phyloP scores from a whole-genome alignment of 1,284 basidiomycete species.

The Irpex rosettiformis region DNA sequence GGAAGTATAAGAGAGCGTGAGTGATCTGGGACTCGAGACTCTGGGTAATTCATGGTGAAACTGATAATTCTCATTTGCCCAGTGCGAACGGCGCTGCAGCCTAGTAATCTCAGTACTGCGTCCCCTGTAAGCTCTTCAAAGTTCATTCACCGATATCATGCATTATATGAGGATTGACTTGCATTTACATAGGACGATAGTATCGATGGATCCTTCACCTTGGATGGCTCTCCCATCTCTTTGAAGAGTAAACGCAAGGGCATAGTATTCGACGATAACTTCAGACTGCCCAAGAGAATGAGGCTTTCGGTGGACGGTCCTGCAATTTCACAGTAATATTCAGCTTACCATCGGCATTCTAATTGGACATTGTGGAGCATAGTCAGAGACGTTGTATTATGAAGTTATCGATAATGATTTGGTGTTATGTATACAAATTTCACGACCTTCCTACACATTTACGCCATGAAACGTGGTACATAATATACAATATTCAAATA shows the following conservation, averaged over 20 bases:
- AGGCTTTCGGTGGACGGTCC: background rate
- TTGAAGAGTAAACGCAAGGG: conserved; percentile 21
- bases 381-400: too few species aligned
- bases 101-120: background rate
- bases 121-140: background rate
- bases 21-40: background rate
- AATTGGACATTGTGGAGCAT: too few species aligned
- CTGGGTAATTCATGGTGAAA: background rate
- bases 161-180: background rate
- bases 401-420: too few species aligned
- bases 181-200: background rate
- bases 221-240: conserved; percentile 19
- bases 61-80: too few species aligned
- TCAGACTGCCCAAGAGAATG: conserved; percentile 12
- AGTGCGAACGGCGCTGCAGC: background rate
- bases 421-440: too few species aligned
- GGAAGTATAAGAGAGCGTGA: conserved; percentile 4
- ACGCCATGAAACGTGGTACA: too few species aligned
- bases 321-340: too few species aligned
- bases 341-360: too few species aligned
- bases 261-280: conserved; percentile 16
- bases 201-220: conserved; percentile 4
- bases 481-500: too few species aligned
- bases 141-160: background rate
- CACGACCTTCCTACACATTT: too few species aligned